Conservation (phyloP, 169 alveolate genomes). For the Babesia sp. region DNA sequence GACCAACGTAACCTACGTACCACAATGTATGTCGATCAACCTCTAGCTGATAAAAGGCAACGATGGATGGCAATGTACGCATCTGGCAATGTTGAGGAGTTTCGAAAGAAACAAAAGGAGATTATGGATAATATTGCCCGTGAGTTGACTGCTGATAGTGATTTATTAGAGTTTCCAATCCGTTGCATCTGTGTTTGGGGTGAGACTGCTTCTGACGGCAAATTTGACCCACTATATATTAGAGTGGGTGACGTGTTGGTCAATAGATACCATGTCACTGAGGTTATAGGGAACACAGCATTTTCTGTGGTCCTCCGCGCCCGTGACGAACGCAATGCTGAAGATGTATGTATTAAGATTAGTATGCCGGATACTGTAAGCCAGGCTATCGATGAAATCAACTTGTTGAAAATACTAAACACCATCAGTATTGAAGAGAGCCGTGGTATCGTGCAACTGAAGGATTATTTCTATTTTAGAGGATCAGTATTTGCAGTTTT, state of each 20-base stretch:
- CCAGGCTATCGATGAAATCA: conserved; percentile 66
- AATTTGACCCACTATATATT: conserved; percentile 45
- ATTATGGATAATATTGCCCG: conserved; percentile 17
- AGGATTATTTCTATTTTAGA: conserved; percentile 52
- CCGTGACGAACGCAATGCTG: conserved; percentile 8
- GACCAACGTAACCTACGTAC: neutral
- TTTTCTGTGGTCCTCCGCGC: conserved; percentile 54
- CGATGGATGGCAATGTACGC: conserved; percentile 50
- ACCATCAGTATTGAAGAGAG: conserved; percentile 6
- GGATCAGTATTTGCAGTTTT: conserved; percentile 53
- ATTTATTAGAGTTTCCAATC: conserved; percentile 49
- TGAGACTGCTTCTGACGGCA: conserved; percentile 37
- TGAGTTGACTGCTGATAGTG: neutral
- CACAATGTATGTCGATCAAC: conserved; percentile 20
- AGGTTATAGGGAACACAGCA: conserved; percentile 44
- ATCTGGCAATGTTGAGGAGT: conserved; percentile 54
- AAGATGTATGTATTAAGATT: conserved; percentile 43
- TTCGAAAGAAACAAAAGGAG: conserved; percentile 38
- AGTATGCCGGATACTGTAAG: conserved; percentile 53
- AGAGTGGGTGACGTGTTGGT: conserved; percentile 46
- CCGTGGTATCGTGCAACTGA: conserved; percentile 30
- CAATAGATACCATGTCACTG: conserved; percentile 22
- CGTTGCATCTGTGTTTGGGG: conserved; percentile 36
- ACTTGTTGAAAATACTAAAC: conserved; percentile 39
- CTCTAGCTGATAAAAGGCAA: conserved; percentile 19